Base-by-base conservation (phyloP, 2,329 filamentous ascomycete genomes). In the Aureobasidium musti region DNA sequence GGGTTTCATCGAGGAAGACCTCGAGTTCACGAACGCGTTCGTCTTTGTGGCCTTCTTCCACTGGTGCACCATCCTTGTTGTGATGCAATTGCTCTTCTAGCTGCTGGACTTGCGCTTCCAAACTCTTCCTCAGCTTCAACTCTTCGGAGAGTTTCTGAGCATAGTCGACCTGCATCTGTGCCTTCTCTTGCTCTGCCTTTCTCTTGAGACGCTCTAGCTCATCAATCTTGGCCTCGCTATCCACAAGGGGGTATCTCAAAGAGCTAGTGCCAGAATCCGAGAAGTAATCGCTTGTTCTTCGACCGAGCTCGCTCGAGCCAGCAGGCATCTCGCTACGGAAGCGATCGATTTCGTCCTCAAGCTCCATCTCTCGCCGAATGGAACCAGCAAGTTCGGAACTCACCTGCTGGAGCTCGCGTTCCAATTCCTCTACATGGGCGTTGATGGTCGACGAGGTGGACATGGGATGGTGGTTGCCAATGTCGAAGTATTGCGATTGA, bases 201-300 rank as follows among this genome's bases (percentile, higher is more conserved):
- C 95, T 86, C 72, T 93, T 90, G 53, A 95, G 83, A 76, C 88
- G 91, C 68, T 96, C 91, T 39, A 97, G 81, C 76, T 97, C 91
- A 73, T 89, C 87, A 4, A 83, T 72, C 71, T 83, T 86, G 37
- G 78, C 79, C 53, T 85, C 83, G 17, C 78, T 79, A 68, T 85
- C 82, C 54, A 91, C 89, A 68, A 84, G 81, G 1, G 89, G 88
- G 73, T 89, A 89, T 73, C 92, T 90, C 63, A 91, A 85, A 1
- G 92, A 94, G 77, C 92, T 94, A 67, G 91, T 89, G 37, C 95
- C 95, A 6, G 93, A 97, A 77, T 99, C 95, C 2, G 95, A 99
- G 77, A 95, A 99, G 80, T 99, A 98, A 79, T 99, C 95, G 79
- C 95, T 98, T 11, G 91, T 96, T 68, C 94, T 86, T 76, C 90